phyloP scores from a whole-genome alignment of 208 protist genomes.

The Angomonas ambiguus region DNA sequence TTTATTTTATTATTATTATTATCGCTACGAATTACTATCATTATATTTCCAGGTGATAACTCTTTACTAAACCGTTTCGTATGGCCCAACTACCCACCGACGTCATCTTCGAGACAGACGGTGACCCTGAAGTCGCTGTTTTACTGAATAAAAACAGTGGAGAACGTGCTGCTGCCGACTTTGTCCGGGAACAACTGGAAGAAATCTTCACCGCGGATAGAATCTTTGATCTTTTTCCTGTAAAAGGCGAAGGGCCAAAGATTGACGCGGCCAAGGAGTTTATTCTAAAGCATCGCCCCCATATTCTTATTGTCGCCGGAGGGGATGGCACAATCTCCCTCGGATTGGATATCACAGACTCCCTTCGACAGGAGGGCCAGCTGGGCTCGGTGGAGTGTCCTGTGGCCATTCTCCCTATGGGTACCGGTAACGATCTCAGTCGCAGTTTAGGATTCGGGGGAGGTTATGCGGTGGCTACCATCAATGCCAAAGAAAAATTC shows the following conservation, averaged over 20 bases:
- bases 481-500: slow-evolving; percentile 35
- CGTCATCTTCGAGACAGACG: not conserved
- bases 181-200: slow-evolving; percentile 40
- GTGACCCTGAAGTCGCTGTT: not conserved
- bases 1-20: no score
- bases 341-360: slow-evolving; percentile 40
- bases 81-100: not conserved
- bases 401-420: slow-evolving; percentile 56
- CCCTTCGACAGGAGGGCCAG: slow-evolving; percentile 21
- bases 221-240: slow-evolving; percentile 57
- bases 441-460: slow-evolving; percentile 58
- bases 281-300: slow-evolving; percentile 21
- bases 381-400: slow-evolving; percentile 18
- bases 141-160: slow-evolving; percentile 42
- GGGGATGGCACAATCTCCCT: slow-evolving; percentile 65
- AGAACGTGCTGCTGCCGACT: slow-evolving; percentile 39
- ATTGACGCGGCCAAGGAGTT: slow-evolving; percentile 51
- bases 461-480: slow-evolving; percentile 44
- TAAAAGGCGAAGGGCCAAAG: slow-evolving; percentile 15
- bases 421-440: slow-evolving; percentile 68
- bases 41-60: no score
- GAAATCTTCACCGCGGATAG: slow-evolving; percentile 11
- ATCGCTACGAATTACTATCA: no score
- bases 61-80: no score
- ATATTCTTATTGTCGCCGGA: slow-evolving; percentile 48